These are phyloP conservation scores for Microdochium bolleyi DNA, from an alignment of 2,329 filamentous ascomycete species.

Conservation along the genomic window DNA sequence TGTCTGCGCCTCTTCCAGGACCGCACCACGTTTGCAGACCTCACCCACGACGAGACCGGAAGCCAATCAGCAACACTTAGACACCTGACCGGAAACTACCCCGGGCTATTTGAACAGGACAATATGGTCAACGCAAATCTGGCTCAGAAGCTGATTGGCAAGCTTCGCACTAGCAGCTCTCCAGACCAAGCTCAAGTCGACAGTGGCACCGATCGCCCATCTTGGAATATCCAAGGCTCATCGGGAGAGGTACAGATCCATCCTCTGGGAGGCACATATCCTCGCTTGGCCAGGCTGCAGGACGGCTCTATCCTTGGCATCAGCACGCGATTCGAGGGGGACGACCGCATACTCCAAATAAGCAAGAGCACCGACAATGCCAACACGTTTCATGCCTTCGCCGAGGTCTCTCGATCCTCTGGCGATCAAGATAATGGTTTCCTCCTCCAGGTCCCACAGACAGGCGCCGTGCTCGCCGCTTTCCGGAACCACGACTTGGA, in stretches of 20 bases:
- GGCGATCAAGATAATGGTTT: slow-evolving; percentile 40
- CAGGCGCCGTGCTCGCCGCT: slow-evolving; percentile 29
- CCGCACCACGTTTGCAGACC: neutral
- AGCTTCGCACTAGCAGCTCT: neutral
- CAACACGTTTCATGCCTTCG: slow-evolving; percentile 26
- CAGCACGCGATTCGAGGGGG: slow-evolving; percentile 31
- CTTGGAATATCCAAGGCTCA: neutral
- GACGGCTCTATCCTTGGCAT: slow-evolving; percentile 36
- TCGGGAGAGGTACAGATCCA: slow-evolving; percentile 10
- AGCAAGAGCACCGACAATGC: slow-evolving; percentile 34
- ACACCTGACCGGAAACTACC: neutral
- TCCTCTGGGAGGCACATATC: slow-evolving; percentile 32
- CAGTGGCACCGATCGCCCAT: neutral
- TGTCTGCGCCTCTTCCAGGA: neutral
- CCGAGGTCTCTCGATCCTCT: slow-evolving; percentile 31
- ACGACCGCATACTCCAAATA: slow-evolving; percentile 30
- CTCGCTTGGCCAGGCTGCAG: slow-evolving; percentile 32
- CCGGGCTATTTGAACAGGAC: neutral
- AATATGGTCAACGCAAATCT: neutral
- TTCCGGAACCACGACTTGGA: slow-evolving; percentile 39
- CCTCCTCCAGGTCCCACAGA: slow-evolving; percentile 28
- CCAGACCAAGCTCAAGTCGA: neutral
- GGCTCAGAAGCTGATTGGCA: neutral
- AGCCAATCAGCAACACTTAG: neutral
- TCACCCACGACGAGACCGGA: neutral